Base-by-base conservation (phyloP, 495 filamentous ascomycete genomes). In the Friedmanniomyces endolithicus region DNA sequence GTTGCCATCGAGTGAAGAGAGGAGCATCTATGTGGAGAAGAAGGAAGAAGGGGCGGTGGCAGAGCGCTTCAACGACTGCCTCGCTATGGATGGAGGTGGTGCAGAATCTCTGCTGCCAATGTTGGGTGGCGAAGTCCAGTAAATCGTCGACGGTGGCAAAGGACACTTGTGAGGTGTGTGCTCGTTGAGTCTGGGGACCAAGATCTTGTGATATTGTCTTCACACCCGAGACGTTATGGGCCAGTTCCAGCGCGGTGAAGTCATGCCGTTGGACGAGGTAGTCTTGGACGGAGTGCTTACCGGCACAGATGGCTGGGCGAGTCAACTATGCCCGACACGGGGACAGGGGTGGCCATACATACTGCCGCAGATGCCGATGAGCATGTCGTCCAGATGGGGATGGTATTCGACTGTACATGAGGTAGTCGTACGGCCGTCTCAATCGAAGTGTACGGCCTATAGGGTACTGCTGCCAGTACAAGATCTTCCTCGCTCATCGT, bases 331-430 rank as follows among this genome's bases (percentile, higher is more conserved):
- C 23, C 7, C 33, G 40, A 41, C 64, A 43, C 25, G 8, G 64
- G 66, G 57, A 57, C 58, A 49, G 53, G 57, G 35, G 40, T 25
- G 50, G 34, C 50, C 39, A 7, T 45, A 64, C 72, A 70, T 76
- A 88, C 89, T 83, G 69, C 92, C 90, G 68, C 88, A 96, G 53
- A 98, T 73, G 41, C 92, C 90, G 56, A 98, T 87, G 22, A 98
- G 79, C 90, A 96, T 97, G 22, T 12, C 16, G 24, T 31, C 27
- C 9, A 31, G 27, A 31, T 9, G 27, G n/a, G n/a, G n/a, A n/a
- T n/a, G n/a, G n/a, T n/a, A n/a, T n/a, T n/a, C n/a, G n/a, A n/a
- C n/a, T n/a, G n/a, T n/a, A n/a, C n/a, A n/a, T n/a, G n/a, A n/a
- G n/a, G n/a, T n/a, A n/a, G n/a, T n/a, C n/a, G n/a, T n/a, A n/a